These are phyloP conservation scores for Juglanconis juglandina DNA, from an alignment of 2,329 filamentous ascomycete genomes.

Conservation along the genomic window DNA sequence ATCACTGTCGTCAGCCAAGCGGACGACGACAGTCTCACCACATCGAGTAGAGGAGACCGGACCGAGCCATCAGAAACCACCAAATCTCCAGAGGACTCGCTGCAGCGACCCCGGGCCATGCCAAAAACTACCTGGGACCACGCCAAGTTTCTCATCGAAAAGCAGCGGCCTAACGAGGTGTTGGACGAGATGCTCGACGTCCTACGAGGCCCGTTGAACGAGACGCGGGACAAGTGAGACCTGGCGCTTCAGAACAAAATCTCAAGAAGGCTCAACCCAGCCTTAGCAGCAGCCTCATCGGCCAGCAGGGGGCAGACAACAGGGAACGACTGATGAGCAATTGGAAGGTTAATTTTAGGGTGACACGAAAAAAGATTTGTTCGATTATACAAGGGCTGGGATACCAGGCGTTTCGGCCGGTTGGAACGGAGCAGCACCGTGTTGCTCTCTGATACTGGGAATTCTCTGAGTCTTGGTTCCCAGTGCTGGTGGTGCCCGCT, in stretches of 20 bases:
- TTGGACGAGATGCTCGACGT: neutral
- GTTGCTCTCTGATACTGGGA: neutral
- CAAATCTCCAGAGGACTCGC: neutral
- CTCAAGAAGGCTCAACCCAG: neutral
- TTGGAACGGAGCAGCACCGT: slow-evolving; percentile 1
- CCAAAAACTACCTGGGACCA: neutral
- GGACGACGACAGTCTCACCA: slow-evolving; percentile 1
- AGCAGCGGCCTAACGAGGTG: neutral
- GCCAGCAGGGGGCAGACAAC: neutral
- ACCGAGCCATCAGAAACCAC: neutral
- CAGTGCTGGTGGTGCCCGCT: neutral
- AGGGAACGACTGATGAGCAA: neutral
- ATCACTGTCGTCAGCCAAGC: slow-evolving; percentile 9
- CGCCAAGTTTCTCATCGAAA: neutral
- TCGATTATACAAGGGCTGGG: slow-evolving; percentile 13
- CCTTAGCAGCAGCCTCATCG: neutral
- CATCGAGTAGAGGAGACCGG: neutral
- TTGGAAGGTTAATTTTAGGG: slow-evolving; percentile 11
- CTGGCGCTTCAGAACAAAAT: neutral
- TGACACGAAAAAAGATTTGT: slow-evolving; percentile 9
- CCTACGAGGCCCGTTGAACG: neutral
- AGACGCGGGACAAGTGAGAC: neutral
- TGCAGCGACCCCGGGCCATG: neutral
- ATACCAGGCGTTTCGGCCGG: neutral
- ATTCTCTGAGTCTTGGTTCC: neutral